A percentile compares a stretch with the other conserved stretches of the same genome.
These are phyloP conservation scores for Oryza rufipogon DNA, from an alignment of 176 grass and related monocot species.

Conservation along the genomic window DNA sequence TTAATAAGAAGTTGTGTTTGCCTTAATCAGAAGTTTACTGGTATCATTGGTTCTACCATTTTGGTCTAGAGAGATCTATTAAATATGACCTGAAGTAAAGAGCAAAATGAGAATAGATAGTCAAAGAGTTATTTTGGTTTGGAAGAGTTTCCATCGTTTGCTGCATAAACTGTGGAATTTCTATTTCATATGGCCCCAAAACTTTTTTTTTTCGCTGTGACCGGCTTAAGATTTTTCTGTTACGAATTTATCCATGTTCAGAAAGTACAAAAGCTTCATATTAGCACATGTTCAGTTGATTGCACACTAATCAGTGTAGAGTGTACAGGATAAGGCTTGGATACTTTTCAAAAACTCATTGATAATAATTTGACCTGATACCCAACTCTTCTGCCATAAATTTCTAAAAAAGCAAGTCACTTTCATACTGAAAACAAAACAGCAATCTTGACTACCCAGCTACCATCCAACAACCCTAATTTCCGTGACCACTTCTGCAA, in stretches of 20 bases:
- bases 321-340: not conserved
- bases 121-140: not conserved
- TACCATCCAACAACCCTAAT: conserved; percentile 21
- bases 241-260: not conserved
- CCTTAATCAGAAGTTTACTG: not conserved
- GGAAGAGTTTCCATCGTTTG: not conserved
- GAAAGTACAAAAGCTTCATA: not conserved
- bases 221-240: too few species aligned
- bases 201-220: not conserved
- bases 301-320: not conserved
- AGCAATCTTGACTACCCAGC: conserved; percentile 23
- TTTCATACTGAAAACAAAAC: conserved; percentile 33
- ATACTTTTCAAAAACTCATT: conserved; percentile 6
- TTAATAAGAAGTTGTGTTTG: not conserved
- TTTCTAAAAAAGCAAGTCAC: conserved; percentile 18
- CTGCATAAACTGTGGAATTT: not conserved
- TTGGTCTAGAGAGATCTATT: not conserved
- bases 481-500: not conserved
- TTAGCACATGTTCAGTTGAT: not conserved
- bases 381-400: not conserved
- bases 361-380: not conserved
- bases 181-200: not conserved
- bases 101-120: not conserved
- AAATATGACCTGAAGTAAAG: not conserved
- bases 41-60: conserved; percentile 18